Conservation (phyloP, 306 rosid species). For the Astragalus membranaceus region DNA sequence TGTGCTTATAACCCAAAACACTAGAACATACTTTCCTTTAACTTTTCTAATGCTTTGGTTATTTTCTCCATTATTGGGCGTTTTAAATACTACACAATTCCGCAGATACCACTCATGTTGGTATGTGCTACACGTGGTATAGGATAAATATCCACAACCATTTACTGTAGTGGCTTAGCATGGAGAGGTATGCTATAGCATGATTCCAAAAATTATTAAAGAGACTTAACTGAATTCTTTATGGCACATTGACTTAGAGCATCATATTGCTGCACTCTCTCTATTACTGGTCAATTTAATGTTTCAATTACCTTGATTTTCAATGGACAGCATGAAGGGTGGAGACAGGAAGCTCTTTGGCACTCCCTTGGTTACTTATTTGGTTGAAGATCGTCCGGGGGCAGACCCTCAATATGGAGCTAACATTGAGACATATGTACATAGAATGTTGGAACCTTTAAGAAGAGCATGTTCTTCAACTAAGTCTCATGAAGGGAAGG, state of each 20-base stretch:
- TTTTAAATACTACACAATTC: conserved; percentile 1
- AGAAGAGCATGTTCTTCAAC: conserved; percentile 50
- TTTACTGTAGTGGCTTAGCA: conserved; percentile 6
- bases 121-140: conserved; percentile 9
- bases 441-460: conserved; percentile 62
- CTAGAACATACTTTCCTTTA: not conserved
- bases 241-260: conserved; percentile 12
- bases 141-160: not conserved
- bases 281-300: conserved; percentile 15
- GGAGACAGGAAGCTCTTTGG: conserved; percentile 74
- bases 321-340: conserved; percentile 48
- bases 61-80: conserved; percentile 6
- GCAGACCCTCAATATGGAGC: conserved; percentile 56
- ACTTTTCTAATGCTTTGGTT: not conserved
- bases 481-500: conserved; percentile 52
- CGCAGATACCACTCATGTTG: conserved; percentile 13
- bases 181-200: not conserved
- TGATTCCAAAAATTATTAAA: conserved; percentile 6
- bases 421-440: conserved; percentile 48
- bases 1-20: not conserved
- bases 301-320: conserved; percentile 33
- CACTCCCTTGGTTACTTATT: conserved; percentile 73
- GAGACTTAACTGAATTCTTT: conserved; percentile 19
- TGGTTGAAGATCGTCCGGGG: conserved; percentile 7
- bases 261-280: conserved; percentile 11